Percentiles rank a stretch among this genome's conserved stretches.
phyloP scores from a whole-genome alignment of 139 green algal species.

The Coelastrella sp. region DNA sequence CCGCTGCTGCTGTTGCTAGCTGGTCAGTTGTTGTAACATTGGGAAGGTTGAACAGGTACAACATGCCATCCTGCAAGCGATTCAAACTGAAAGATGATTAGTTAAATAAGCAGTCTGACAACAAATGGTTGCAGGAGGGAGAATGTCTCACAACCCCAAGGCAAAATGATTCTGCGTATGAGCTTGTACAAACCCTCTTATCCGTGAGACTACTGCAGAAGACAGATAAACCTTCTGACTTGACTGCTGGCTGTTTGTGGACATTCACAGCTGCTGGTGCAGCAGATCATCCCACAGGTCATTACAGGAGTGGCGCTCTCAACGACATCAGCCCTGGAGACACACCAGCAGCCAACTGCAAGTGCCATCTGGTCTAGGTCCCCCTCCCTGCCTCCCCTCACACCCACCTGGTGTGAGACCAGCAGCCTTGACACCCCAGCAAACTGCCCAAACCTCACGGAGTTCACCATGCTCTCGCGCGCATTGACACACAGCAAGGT shows the following conservation, averaged over 20 bases:
- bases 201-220: too few species aligned
- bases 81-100: neutral
- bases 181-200: too few species aligned
- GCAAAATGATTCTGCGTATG: too few species aligned
- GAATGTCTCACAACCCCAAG: too few species aligned
- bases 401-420: conserved; percentile 30
- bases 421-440: neutral
- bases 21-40: neutral
- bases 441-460: conserved; percentile 37
- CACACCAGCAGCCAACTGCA: neutral
- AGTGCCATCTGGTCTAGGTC: neutral
- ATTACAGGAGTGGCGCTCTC: too few species aligned
- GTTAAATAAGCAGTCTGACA: neutral
- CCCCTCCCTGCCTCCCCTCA: neutral
- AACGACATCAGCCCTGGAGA: too few species aligned
- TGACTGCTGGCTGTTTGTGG: too few species aligned
- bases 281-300: neutral
- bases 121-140: too few species aligned
- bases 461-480: conserved; percentile 43
- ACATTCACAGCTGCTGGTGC: neutral
- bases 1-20: conserved; percentile 17
- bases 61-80: conserved; percentile 24
- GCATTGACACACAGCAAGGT: conserved; percentile 17
- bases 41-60: conserved; percentile 40
- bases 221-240: too few species aligned